Conservation (phyloP, 768 basidiomycete species). For the Coprinopsis strossmayeri region DNA sequence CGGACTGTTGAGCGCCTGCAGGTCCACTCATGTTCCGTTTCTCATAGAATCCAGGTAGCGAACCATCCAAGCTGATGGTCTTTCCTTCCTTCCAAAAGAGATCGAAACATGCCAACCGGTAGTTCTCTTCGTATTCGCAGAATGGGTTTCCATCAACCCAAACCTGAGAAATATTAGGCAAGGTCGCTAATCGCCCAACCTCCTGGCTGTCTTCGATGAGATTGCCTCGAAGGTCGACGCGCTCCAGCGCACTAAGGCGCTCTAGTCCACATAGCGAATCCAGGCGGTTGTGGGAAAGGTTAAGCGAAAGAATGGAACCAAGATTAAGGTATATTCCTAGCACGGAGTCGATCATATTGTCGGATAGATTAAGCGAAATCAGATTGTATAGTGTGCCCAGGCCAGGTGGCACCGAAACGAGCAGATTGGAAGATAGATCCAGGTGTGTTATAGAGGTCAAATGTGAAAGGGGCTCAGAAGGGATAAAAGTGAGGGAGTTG, state of each 20-base stretch:
- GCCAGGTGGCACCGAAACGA: constrained; percentile 80
- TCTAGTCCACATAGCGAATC: constrained; percentile 96
- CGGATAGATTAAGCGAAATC: constrained; percentile 85
- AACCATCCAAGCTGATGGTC: constrained; percentile 69
- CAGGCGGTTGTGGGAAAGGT: constrained; percentile 81
- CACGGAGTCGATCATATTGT: constrained; percentile 97
- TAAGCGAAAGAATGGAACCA: constrained; percentile 70
- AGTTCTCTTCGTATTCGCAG: constrained; percentile 62
- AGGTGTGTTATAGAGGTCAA: constrained; percentile 74
- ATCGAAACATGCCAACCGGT: constrained; percentile 74
- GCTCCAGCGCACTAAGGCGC: constrained; percentile 76
- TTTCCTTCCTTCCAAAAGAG: constrained; percentile 84
- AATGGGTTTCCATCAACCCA: constrained; percentile 87
- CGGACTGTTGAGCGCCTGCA: constrained; percentile 46
- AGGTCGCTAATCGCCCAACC: constrained; percentile 70
- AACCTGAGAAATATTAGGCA: constrained; percentile 76
- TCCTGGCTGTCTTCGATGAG: constrained; percentile 78
- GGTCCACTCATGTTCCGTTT: constrained; percentile 46
- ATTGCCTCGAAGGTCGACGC: constrained; percentile 80
- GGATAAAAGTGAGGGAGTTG: constrained; percentile 76
- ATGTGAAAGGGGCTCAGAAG: constrained; percentile 56
- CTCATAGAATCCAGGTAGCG: constrained; percentile 65
- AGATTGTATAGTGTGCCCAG: constrained; percentile 73
- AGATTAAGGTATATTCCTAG: constrained; percentile 80
- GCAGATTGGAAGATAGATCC: constrained; percentile 86